These are phyloP conservation scores for Sporodiniella umbellata DNA, from an alignment of 371 early-diverging fungal genomes.

Conservation along the genomic window DNA sequence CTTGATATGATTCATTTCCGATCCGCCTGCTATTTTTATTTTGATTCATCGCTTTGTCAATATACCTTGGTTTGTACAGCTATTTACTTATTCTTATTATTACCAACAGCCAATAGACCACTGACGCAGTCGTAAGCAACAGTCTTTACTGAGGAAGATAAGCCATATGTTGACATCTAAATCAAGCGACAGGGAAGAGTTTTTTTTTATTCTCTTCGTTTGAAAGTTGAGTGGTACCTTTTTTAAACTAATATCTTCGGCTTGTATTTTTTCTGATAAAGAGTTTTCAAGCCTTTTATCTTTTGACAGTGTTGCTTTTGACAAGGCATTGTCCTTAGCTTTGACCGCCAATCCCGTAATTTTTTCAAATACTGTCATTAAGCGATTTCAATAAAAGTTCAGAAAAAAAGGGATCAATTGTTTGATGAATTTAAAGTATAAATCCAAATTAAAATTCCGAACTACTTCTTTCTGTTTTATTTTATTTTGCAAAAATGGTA, in stretches of 20 bases:
- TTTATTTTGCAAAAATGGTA: not conserved
- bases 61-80: no score
- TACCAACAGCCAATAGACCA: slow-evolving; percentile 56
- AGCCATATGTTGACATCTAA: slow-evolving; percentile 47
- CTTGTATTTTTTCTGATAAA: slow-evolving; percentile 24
- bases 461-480: not conserved
- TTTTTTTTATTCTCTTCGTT: not conserved
- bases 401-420: slow-evolving; percentile 1
- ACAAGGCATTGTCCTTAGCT: slow-evolving; percentile 38
- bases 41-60: not conserved
- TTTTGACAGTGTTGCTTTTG: slow-evolving; percentile 34
- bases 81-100: no score
- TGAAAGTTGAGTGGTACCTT: slow-evolving; percentile 12
- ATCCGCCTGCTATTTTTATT: slow-evolving; percentile 12
- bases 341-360: slow-evolving; percentile 36
- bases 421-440: not conserved
- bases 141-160: slow-evolving; percentile 41
- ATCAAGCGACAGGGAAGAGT: no score
- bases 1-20: slow-evolving; percentile 22
- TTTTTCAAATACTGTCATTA: slow-evolving; percentile 39
- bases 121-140: slow-evolving; percentile 56
- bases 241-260: slow-evolving; percentile 18
- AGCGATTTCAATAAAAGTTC: not conserved
- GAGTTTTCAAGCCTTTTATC: slow-evolving; percentile 41
- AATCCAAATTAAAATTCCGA: not conserved